A percentile compares a stretch with the other conserved stretches of the same genome.
phyloP scores from a whole-genome alignment of 768 basidiomycete species.

The Agrocybe chaxingu region DNA sequence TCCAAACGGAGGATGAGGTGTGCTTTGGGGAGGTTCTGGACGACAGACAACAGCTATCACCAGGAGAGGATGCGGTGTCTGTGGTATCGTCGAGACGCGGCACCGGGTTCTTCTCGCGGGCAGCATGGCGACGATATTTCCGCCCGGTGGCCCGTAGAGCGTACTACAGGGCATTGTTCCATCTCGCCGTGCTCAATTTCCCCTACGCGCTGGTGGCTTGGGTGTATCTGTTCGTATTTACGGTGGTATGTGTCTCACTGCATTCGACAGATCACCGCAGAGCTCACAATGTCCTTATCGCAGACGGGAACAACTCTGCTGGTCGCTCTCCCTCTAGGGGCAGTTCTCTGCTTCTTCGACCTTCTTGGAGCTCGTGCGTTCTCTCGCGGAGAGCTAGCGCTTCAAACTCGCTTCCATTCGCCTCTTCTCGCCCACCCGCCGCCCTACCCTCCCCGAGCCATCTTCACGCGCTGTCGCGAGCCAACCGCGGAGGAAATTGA shows the following conservation, averaged over 20 bases:
- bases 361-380: slow-evolving; percentile 71
- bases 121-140: slow-evolving; percentile 57
- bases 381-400: slow-evolving; percentile 67
- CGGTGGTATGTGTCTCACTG: slow-evolving; percentile 52
- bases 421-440: slow-evolving; percentile 55
- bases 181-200: slow-evolving; percentile 73
- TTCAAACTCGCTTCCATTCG: slow-evolving; percentile 70
- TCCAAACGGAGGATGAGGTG: slow-evolving; percentile 46
- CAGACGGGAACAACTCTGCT: slow-evolving; percentile 79
- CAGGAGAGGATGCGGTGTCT: slow-evolving; percentile 12
- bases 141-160: slow-evolving; percentile 49
- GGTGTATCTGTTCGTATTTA: slow-evolving; percentile 78
- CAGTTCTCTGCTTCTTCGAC: slow-evolving; percentile 73
- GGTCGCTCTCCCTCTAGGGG: slow-evolving; percentile 76
- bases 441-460: slow-evolving; percentile 67
- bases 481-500: slow-evolving; percentile 50
- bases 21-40: slow-evolving; percentile 31
- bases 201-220: slow-evolving; percentile 78
- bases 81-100: slow-evolving; percentile 9
- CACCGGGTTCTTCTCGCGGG: slow-evolving; percentile 27
- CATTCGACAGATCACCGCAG: neutral
- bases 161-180: slow-evolving; percentile 68
- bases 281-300: neutral
- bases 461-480: slow-evolving; percentile 65
- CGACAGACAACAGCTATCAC: slow-evolving; percentile 27